Base-by-base conservation (phyloP, 805 yeast species). In the Teunomyces atbi region DNA sequence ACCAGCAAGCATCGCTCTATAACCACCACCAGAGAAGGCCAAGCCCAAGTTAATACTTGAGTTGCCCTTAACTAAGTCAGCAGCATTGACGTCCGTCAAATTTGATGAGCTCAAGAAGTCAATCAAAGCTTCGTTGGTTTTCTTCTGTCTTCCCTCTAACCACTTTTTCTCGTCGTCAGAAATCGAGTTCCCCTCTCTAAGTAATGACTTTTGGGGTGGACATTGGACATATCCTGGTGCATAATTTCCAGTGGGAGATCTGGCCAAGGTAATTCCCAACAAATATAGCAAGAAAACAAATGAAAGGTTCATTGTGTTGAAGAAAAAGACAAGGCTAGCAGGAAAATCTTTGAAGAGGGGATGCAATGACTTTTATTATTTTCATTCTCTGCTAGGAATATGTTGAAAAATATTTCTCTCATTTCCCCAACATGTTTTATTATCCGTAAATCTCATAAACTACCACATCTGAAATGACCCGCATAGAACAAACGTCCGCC, bases 1-100 rank as follows among this genome's bases (percentile, higher is more conserved):
- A 2, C 96, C 96, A 47, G 76, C 68, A 38, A 89, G 67, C 89
- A 73, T 66, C 13, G 74, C 68, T 44, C 76, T 55, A 49, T 69
- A 71, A 2, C 74, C 70, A 12, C 76, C 76, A 2, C 76, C 76
- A 7, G 68, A 57, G 46, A 71, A 62, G 3, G 75, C 73, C 18
- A 71, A 46, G 4, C 69, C 76, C 15, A 71, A 59, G 21, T 41
- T 38, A 21, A 47, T 48, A n/a, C 58, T 45, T 7, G 45, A 15
- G 37, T 48, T 47, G 13, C 47, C 51, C 16, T 19, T 44, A 27
- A 64, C 38, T 41, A 65, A 64, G 27, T 47, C 48, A 15, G 51
- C 57, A 4, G 57, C 58, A 44, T 63, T 54, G 37, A 59, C 57
- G 41, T 53, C 56, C 4, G 55, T 46, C 27, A 66, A 42, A 19